Base-by-base conservation (phyloP, 2,329 filamentous ascomycete species). In the Trichoderma endophyticum region DNA sequence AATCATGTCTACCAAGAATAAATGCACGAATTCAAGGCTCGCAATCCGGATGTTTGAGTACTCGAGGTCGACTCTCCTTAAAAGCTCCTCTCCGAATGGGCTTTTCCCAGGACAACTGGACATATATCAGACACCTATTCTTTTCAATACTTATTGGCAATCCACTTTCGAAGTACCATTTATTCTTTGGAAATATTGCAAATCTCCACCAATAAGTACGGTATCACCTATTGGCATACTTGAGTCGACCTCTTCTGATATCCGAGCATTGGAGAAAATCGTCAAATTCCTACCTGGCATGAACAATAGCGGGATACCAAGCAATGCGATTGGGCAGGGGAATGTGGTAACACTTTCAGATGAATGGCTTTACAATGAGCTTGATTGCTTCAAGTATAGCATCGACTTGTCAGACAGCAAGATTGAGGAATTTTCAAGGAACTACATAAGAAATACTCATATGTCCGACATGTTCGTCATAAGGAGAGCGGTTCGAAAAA, bases 181-280 rank as follows among this genome's bases (percentile, higher is more conserved):
- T 2, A 24, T 64, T 15, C 26, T 64, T 9, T 34, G 62, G 62
- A 64, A 32, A 24, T 24, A 11, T 21, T 1, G 0, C 4, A 15
- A 6, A 3, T n/a, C 7, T 14, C 8, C 4, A 2, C 18, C 4
- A 39, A 1, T 2, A 18, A 15, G 0, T 0, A 8, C 0, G 1
- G 15, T 2, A 39, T 39, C 36, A 0, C 6, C 36, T 18, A 18
- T 39, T 39, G 0, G 2, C 36, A 7, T 3, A 18, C 3, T 15
- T 39, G 36, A 18, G 14, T 8, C 15, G 0, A 18, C 3, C 14
- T 39, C 6, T 39, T 8, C 15, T 18, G 15, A 39, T 39, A 8
- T 2, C 36, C 18, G 6, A 39, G 2, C 0, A 18, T 39, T 39
- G 36, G 36, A 39, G 36, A 39, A 8, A 2, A 8, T 8, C 2